Evolutionary conservation across 306 rosid species (phyloP).

Genomic region (Medicago ruthenica): DNA sequence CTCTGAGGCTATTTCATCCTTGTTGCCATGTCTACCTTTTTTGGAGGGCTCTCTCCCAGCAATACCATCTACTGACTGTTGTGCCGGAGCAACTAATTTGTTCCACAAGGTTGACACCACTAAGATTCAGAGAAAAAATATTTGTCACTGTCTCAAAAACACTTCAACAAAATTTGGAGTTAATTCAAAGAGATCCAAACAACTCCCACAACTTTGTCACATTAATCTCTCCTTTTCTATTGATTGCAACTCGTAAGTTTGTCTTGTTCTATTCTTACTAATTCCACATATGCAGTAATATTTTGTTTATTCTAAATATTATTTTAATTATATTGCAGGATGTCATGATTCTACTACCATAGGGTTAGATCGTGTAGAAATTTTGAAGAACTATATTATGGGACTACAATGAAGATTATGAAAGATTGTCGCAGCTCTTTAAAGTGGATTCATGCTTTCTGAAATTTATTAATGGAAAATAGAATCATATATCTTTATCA

Average conservation of each 20-base stretch:
- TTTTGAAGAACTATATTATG: neutral
- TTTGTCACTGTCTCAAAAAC: neutral
- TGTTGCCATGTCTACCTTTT: neutral
- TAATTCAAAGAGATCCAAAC: neutral
- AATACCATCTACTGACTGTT: neutral
- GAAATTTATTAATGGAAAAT: neutral
- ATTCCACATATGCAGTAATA: neutral
- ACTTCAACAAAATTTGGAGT: neutral
- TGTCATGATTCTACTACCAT: neutral
- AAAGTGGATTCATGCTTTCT: neutral
- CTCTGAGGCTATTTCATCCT: neutral
- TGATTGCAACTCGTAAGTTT: neutral
- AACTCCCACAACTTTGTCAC: neutral
- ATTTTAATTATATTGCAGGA: neutral
- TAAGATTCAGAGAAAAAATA: neutral
- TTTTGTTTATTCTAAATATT: neutral
- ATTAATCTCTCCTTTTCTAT: neutral
- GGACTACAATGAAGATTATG: neutral
- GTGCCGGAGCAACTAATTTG: neutral
- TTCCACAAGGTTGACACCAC: neutral
- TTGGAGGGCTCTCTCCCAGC: neutral
- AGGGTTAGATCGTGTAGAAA: neutral
- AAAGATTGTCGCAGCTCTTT: neutral
- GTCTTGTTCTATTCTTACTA: neutral
- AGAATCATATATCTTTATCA: neutral